phyloP scores from a whole-genome alignment of 2,329 filamentous ascomycete genomes.

The Decorospora gaudefroyi region DNA sequence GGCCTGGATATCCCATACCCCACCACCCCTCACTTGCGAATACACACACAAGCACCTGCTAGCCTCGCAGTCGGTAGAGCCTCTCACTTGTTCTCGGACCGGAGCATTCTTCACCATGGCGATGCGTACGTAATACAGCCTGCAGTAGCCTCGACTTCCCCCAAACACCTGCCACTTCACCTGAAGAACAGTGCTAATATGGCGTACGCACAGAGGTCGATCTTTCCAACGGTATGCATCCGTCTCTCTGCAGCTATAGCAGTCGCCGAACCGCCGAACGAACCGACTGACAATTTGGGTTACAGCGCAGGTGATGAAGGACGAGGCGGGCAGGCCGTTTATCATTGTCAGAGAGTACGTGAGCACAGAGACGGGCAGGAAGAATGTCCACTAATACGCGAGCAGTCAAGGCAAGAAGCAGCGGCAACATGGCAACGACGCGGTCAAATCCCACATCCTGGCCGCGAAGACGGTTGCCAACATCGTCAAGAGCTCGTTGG shows the following conservation, averaged over 20 bases:
- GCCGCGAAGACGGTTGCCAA: slow-evolving; percentile 94
- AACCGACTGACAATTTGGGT: slow-evolving; percentile 31
- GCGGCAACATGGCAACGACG: slow-evolving; percentile 93
- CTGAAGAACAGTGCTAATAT: slow-evolving; percentile 23
- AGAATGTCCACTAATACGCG: slow-evolving; percentile 42
- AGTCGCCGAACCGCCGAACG: slow-evolving; percentile 10
- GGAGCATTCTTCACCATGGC: slow-evolving; percentile 37
- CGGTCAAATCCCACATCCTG: slow-evolving; percentile 97
- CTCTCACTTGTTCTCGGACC: slow-evolving; percentile 10
- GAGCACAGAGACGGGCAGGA: slow-evolving; percentile 2
- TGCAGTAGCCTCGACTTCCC: slow-evolving; percentile 19
- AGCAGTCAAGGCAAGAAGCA: slow-evolving; percentile 93
- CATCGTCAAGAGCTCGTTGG: slow-evolving; percentile 94
- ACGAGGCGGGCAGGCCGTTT: slow-evolving; percentile 95
- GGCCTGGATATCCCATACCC: slow-evolving; percentile 29
- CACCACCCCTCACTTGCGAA: slow-evolving; percentile 34
- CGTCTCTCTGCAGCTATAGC: slow-evolving; percentile 5
- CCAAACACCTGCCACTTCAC: background rate
- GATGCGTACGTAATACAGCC: slow-evolving; percentile 47
- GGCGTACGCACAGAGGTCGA: slow-evolving; percentile 68
- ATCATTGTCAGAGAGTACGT: slow-evolving; percentile 97
- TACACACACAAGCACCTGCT: slow-evolving; percentile 9
- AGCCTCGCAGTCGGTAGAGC: slow-evolving; percentile 6
- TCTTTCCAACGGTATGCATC: slow-evolving; percentile 73
- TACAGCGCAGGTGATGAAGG: slow-evolving; percentile 79